A percentile compares a stretch with the other conserved stretches of the same genome.
These are phyloP conservation scores for Zasmidium cellare DNA, from an alignment of 2,329 filamentous ascomycete genomes.

Conservation along the genomic window DNA sequence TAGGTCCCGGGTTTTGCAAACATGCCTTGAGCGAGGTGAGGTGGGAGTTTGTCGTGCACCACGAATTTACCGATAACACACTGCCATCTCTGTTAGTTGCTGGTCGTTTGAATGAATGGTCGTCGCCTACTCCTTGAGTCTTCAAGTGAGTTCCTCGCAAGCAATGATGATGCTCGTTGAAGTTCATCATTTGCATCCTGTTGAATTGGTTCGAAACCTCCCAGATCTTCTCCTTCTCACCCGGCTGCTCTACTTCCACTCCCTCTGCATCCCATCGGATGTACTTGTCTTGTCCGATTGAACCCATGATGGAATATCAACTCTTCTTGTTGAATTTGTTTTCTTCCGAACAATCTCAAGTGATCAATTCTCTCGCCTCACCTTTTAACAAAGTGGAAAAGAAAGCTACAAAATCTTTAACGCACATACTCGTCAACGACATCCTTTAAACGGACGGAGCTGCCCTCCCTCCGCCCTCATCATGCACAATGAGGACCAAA, in stretches of 20 bases:
- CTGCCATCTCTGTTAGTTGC: not conserved
- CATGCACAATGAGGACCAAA: slow-evolving; percentile 10
- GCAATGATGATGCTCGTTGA: slow-evolving; percentile 40
- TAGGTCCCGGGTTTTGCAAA: slow-evolving; percentile 37
- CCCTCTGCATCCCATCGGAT: slow-evolving; percentile 35
- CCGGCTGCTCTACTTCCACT: slow-evolving; percentile 33
- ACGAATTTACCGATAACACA: slow-evolving; percentile 36
- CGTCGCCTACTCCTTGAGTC: slow-evolving; percentile 31
- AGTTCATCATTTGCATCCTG: slow-evolving; percentile 42
- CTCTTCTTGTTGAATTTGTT: too few species aligned
- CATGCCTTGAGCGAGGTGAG: slow-evolving; percentile 39
- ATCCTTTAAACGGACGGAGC: not conserved
- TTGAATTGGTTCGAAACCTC: slow-evolving; percentile 40
- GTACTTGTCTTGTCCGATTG: slow-evolving; percentile 17
- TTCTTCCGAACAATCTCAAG: too few species aligned
- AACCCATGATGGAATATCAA: slow-evolving; percentile 15
- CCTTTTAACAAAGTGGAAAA: not conserved
- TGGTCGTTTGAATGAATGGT: not conserved
- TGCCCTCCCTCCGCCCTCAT: slow-evolving; percentile 9
- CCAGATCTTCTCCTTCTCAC: slow-evolving; percentile 38
- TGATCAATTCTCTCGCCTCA: too few species aligned
- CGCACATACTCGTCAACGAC: not conserved
- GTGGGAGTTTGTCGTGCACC: slow-evolving; percentile 35
- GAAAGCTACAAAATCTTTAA: not conserved
- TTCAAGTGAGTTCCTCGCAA: slow-evolving; percentile 41